A percentile compares a stretch with the other conserved stretches of the same genome.
Conservation (phyloP, 179 eudicot genomes). For the Carnegiea gigantea region DNA sequence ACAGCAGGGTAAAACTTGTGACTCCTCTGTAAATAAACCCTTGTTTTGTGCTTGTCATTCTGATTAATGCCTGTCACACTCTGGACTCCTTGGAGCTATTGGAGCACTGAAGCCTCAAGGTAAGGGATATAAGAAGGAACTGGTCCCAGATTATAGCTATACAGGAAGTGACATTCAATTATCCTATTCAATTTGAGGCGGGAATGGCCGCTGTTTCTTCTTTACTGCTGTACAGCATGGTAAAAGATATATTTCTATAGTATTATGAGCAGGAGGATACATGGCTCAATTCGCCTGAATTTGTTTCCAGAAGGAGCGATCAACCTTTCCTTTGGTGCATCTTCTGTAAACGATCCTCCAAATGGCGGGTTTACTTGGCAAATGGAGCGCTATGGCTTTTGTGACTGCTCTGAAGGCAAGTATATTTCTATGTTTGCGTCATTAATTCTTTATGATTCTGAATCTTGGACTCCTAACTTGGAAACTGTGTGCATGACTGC, state of each 20-base stretch:
- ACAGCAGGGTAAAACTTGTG: slow-evolving; percentile 22
- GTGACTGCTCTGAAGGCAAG: slow-evolving; percentile 2
- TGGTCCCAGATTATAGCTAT: neutral
- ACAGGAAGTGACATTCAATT: neutral
- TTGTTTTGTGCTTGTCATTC: slow-evolving; percentile 8
- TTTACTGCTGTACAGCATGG: neutral
- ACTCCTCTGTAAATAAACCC: slow-evolving; percentile 20
- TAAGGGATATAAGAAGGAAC: neutral
- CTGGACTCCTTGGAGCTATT: slow-evolving; percentile 6
- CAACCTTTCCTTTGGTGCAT: neutral
- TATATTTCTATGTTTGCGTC: neutral
- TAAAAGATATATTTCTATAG: neutral
- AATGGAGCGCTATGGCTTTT: neutral
- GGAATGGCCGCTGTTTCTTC: neutral
- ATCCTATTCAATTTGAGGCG: neutral
- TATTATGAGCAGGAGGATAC: neutral
- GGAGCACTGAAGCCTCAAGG: neutral
- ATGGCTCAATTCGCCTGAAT: neutral
- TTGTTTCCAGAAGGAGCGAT: neutral
- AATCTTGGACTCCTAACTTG: neutral
- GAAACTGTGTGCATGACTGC: neutral
- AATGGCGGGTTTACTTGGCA: neutral
- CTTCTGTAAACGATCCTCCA: neutral
- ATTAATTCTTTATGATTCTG: slow-evolving; percentile 2
- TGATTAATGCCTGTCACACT: neutral